phyloP scores from a whole-genome alignment of 2,329 filamentous ascomycete genomes.

The Fusarium sp. region DNA sequence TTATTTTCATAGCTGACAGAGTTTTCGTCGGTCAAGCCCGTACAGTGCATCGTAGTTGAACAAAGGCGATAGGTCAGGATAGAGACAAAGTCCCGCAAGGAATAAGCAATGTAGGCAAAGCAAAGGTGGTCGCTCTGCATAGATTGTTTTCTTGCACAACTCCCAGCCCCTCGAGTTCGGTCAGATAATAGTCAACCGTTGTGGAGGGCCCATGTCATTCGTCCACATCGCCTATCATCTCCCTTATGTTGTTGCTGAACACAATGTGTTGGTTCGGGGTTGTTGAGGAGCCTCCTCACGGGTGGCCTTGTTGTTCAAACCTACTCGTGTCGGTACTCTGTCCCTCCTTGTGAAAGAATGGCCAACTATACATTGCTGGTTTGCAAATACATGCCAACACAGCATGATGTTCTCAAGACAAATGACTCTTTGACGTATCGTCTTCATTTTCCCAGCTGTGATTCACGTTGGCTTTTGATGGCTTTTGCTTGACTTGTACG shows the following conservation, averaged over 20 bases:
- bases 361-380: neutral
- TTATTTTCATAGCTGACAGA: slow-evolving; percentile 10
- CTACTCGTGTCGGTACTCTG: slow-evolving; percentile 9
- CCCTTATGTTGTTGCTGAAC: slow-evolving; percentile 5
- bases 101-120: slow-evolving; percentile 8
- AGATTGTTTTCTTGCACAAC: slow-evolving; percentile 11
- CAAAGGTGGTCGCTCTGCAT: slow-evolving; percentile 12
- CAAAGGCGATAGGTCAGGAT: slow-evolving; percentile 14
- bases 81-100: slow-evolving; percentile 22
- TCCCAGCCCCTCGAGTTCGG: slow-evolving; percentile 15
- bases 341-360: slow-evolving; percentile 1
- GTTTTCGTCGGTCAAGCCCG: slow-evolving; percentile 11
- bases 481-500: slow-evolving; percentile 48
- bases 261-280: slow-evolving; percentile 13
- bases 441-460: slow-evolving; percentile 38
- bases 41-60: slow-evolving; percentile 12
- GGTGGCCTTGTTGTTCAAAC: slow-evolving; percentile 39
- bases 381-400: slow-evolving; percentile 30
- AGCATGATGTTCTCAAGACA: slow-evolving; percentile 36
- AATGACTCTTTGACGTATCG: slow-evolving; percentile 36
- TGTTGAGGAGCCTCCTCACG: slow-evolving; percentile 16
- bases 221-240: slow-evolving; percentile 10
- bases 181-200: slow-evolving; percentile 18
- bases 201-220: slow-evolving; percentile 16
- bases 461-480: slow-evolving; percentile 31